Evolutionary conservation across 805 yeast species (phyloP).

Genomic region (Yarrowia deformans): DNA sequence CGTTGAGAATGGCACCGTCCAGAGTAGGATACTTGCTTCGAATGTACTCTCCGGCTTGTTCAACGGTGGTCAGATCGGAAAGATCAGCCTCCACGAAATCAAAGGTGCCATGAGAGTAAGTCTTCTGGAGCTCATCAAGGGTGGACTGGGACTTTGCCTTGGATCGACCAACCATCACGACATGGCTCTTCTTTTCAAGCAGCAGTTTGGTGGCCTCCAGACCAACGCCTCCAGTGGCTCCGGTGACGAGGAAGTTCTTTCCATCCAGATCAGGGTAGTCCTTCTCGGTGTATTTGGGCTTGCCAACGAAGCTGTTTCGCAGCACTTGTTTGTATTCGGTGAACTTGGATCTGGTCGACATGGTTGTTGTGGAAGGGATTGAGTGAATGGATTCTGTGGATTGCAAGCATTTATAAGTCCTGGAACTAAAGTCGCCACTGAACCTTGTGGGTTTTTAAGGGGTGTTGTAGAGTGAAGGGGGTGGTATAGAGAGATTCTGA

Average conservation of each 20-base stretch:
- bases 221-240: conserved; percentile 40
- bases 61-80: conserved; percentile 16
- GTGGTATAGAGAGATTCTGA: not conserved
- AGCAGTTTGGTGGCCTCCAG: conserved; percentile 29
- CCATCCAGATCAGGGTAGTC: conserved; percentile 49
- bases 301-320: conserved; percentile 14
- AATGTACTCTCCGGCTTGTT: conserved; percentile 18
- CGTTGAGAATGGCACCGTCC: conserved; percentile 52
- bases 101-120: conserved; percentile 12
- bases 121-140: conserved; percentile 7
- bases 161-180: conserved; percentile 20
- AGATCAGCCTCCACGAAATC: conserved; percentile 35
- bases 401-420: conserved; percentile 6
- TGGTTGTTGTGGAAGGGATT: not conserved
- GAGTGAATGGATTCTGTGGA: not conserved
- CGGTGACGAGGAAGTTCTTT: conserved; percentile 44
- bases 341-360: conserved; percentile 18
- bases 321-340: conserved; percentile 29
- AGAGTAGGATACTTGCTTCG: conserved; percentile 16
- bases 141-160: conserved; percentile 19
- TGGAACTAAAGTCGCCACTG: conserved; percentile 21
- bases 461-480: not conserved
- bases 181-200: conserved; percentile 10
- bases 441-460: conserved; percentile 6
- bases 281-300: conserved; percentile 47